Evolutionary conservation across 805 yeast genomes (phyloP), one percentile per base, ranked within the genome.

Genomic region (Yamadazyma takamatsuzukensis): DNA sequence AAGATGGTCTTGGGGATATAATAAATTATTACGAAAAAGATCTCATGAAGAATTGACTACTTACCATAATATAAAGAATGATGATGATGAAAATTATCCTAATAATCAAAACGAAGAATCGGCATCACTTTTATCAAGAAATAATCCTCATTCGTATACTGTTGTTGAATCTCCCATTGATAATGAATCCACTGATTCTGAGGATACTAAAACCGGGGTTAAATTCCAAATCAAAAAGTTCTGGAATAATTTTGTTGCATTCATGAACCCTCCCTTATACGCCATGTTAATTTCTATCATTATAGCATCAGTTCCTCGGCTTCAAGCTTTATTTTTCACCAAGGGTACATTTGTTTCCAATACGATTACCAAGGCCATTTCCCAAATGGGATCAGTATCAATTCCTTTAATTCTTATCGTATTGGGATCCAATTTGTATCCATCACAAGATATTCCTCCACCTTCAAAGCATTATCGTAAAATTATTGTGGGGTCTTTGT

Each of bases 1-100:
- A 37, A 72, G 93, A 53, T 83, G 94, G 93, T 78, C 86, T 18
- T 83, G 93, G 90, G 94, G 94, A 33, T 83, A 78, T 54, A 83
- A 83, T 51, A 79, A 74, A 21, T 63, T 83, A 38, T 59, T 83
- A 51, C 70, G 76, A 44, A 76, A 70, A 45, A 68, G 76, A 37
- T 59, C 72, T 0, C 47, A 48, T 18, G 59, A 54, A 21, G 71
- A 64, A 39, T 51, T 60, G 39, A 56, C 36, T 6, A 30, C 36
- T 4, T 37, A 42, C 30, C 31, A 32, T 26, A 6, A n/a, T n/a
- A 22, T 21, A 3, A 37, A 42, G 22, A 13, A 12, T 25, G 41
- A 42, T 14, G 42, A 36, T 15, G 44, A 42, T 19, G 22, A 14
- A 5, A n/a, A 9, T 8, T 12, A 7, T 16, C 12, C 11, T 5